Conservation (phyloP, 108 stramenopile genomes). For the Cyclostephanos tholiformis region DNA sequence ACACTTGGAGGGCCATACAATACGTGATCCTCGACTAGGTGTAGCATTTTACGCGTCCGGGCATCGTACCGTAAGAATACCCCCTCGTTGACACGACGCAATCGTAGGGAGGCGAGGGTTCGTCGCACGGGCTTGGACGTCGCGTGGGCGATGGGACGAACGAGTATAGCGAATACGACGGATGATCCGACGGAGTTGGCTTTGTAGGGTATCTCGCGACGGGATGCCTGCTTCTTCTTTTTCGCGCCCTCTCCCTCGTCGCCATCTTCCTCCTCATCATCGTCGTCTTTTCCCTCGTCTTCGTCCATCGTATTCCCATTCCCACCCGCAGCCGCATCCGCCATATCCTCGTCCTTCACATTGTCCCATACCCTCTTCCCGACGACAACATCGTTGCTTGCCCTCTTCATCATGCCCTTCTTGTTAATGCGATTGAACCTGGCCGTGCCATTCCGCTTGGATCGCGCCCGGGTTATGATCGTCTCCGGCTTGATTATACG, state of each 20-base stretch:
- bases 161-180: slow-evolving; percentile 76
- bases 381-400: slow-evolving; percentile 60
- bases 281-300: slow-evolving; percentile 32
- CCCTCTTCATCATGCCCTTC: slow-evolving; percentile 89
- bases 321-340: not conserved
- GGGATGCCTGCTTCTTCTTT: slow-evolving; percentile 8
- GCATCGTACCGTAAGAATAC: slow-evolving; percentile 78
- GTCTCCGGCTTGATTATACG: slow-evolving; percentile 78
- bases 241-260: slow-evolving; percentile 20
- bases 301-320: not conserved
- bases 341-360: slow-evolving; percentile 24
- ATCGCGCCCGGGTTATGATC: slow-evolving; percentile 52
- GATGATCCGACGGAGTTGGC: slow-evolving; percentile 75
- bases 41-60: slow-evolving; percentile 58
- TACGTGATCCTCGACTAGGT: slow-evolving; percentile 86
- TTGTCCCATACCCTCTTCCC: slow-evolving; percentile 59
- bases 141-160: slow-evolving; percentile 61
- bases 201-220: slow-evolving; percentile 60
- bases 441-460: slow-evolving; percentile 45
- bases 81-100: slow-evolving; percentile 70
- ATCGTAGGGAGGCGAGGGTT: slow-evolving; percentile 57
- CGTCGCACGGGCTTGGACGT: slow-evolving; percentile 55
- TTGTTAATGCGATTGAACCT: slow-evolving; percentile 76
- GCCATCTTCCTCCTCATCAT: slow-evolving; percentile 34
- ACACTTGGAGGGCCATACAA: slow-evolving; percentile 75